phyloP scores from a whole-genome alignment of 2,329 filamentous ascomycete genomes.

The Stagonosporopsis rhizophila region DNA sequence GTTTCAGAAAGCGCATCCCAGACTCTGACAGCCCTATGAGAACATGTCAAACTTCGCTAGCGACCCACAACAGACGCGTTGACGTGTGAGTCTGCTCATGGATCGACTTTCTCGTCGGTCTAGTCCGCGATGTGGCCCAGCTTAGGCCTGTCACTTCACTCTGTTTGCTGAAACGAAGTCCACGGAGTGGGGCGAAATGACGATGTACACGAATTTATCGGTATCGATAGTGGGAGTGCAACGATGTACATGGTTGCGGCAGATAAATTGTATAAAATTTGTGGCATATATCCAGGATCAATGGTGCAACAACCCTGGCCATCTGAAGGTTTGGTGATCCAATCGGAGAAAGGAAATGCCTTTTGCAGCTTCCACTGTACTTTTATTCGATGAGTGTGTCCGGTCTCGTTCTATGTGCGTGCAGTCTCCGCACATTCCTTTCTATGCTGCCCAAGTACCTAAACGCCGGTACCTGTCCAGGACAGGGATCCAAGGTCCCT shows the following conservation, averaged over 20 bases:
- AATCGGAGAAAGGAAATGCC: constrained; percentile 3
- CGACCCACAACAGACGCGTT: constrained; percentile 25
- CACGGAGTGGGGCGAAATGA: constrained; percentile 18
- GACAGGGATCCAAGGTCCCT: constrained; percentile 1
- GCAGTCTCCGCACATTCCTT: background rate
- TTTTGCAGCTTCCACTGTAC: background rate
- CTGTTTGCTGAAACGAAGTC: constrained; percentile 13
- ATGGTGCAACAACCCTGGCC: constrained; percentile 15
- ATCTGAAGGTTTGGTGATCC: background rate
- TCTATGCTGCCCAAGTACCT: constrained; percentile 1
- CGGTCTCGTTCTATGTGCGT: constrained; percentile 1
- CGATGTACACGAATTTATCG: constrained; percentile 15
- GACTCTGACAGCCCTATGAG: constrained; percentile 14
- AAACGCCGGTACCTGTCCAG: constrained; percentile 3
- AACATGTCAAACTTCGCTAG: constrained; percentile 18
- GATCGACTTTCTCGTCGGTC: constrained; percentile 17
- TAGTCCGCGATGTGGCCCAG: constrained; percentile 19
- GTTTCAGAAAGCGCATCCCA: constrained; percentile 16
- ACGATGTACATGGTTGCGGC: constrained; percentile 13
- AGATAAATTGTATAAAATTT: constrained; percentile 36
- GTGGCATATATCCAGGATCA: constrained; percentile 25
- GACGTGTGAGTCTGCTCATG: constrained; percentile 23
- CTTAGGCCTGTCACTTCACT: constrained; percentile 9
- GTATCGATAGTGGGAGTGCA: constrained; percentile 21
- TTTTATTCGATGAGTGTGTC: background rate